Conservation (phyloP, 768 basidiomycete genomes). For the Boletus vermiculosoides region DNA sequence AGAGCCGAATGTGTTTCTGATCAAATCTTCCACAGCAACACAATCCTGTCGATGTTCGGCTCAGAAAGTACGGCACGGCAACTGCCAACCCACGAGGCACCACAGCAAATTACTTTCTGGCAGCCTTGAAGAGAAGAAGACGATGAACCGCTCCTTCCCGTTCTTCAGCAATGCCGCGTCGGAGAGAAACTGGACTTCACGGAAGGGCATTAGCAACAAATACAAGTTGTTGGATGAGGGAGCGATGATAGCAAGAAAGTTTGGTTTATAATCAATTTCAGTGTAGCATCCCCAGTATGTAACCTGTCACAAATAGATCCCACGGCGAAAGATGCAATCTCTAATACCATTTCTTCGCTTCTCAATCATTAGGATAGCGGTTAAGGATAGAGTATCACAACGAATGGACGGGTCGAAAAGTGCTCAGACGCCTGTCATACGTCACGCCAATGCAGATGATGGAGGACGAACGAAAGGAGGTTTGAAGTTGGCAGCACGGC, state of each 20-base stretch:
- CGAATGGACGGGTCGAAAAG: not conserved
- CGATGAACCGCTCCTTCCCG: slow-evolving; percentile 50
- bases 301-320: slow-evolving; percentile 3
- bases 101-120: slow-evolving; percentile 52
- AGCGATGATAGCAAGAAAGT: slow-evolving; percentile 1
- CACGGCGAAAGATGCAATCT: slow-evolving; percentile 3
- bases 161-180: slow-evolving; percentile 38
- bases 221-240: not conserved
- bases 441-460: slow-evolving; percentile 23
- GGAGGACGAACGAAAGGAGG: slow-evolving; percentile 24
- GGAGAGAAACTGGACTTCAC: slow-evolving; percentile 34
- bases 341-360: slow-evolving; percentile 11
- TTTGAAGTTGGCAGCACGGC: slow-evolving; percentile 44
- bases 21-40: slow-evolving; percentile 52
- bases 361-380: slow-evolving; percentile 19
- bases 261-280: not conserved
- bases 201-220: slow-evolving; percentile 48
- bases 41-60: slow-evolving; percentile 54
- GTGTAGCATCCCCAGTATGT: slow-evolving; percentile 4
- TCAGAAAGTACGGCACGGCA: slow-evolving; percentile 8
- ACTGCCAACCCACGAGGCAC: slow-evolving; percentile 57
- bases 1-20: slow-evolving; percentile 50
- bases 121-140: slow-evolving; percentile 72
- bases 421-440: not conserved
- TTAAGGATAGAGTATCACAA: slow-evolving; percentile 12